These are phyloP conservation scores for Pelargonium nanum DNA, from an alignment of 345 rosid species.

Conservation along the genomic window DNA sequence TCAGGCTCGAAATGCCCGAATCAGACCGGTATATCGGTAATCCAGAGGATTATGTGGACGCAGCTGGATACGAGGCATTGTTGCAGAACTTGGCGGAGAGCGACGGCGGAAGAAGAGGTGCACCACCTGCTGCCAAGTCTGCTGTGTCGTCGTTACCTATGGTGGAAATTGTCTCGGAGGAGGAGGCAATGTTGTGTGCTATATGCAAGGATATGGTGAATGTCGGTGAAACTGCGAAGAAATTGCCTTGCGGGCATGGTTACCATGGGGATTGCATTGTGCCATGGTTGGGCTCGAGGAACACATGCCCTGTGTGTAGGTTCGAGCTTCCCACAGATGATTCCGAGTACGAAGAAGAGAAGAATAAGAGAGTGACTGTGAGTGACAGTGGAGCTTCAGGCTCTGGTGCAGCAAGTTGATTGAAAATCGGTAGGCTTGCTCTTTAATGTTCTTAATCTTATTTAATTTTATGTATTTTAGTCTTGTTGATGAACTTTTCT, in stretches of 20 bases:
- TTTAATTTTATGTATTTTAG: background rate
- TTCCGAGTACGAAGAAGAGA: conserved; percentile 51
- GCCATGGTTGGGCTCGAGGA: conserved; percentile 62
- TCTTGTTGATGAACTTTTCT: background rate
- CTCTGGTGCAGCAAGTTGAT: background rate
- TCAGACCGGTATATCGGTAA: conserved; percentile 41
- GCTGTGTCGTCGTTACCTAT: conserved; percentile 32
- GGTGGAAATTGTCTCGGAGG: conserved; percentile 23
- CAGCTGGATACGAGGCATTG: conserved; percentile 54
- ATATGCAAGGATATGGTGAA: conserved; percentile 49
- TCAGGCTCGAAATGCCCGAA: conserved; percentile 43
- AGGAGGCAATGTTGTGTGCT: conserved; percentile 33
- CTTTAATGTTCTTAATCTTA: no score
- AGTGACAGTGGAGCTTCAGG: conserved; percentile 12
- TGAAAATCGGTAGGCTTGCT: background rate
- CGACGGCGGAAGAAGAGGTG: conserved; percentile 56
- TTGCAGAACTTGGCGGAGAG: conserved; percentile 60
- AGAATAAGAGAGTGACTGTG: conserved; percentile 23
- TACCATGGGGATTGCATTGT: conserved; percentile 61
- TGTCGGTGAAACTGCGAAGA: conserved; percentile 43
- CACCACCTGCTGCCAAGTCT: conserved; percentile 53
- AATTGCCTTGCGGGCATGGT: conserved; percentile 55
- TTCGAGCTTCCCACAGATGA: conserved; percentile 62
- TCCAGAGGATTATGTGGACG: conserved; percentile 52
- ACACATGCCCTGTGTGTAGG: conserved; percentile 66